Base-by-base conservation (phyloP, 441 rosid species). In the Corymbia citriodora region DNA sequence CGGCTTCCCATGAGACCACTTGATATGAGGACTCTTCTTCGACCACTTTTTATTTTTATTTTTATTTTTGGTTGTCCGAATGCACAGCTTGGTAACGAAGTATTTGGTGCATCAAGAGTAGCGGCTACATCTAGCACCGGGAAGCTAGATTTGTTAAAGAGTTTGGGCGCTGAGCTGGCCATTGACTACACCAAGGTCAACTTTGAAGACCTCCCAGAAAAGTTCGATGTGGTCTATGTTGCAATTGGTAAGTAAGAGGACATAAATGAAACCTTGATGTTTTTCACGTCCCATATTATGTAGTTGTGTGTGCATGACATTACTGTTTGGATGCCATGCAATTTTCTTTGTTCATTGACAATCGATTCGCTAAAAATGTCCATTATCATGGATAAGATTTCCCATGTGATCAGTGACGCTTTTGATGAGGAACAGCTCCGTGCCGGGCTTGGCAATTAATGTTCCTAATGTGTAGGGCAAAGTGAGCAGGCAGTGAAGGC, bases 401-500 rank as follows among this genome's bases (percentile, higher is more conserved):
- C 19, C 9, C 57, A 55, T 15, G 57, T 8, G 23, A 55, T 18
- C 8, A 55, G 57, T 55, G 18, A 55, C 9, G 18, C 18, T 55
- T 21, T 55, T 3, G 33, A 68, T 31, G 4, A 31, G 74, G 74
- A n/a, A 31, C 40, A 15, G 19, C n/a, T 2, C 33, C 10, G 40
- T 19, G 15, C 21, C 6, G 36, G 11, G 36, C 21, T 68, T 3
- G 31, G 4, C 74, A 68, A 31, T 31, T 68, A 31, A 31, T 31
- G 74, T 68, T 68, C 1, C 74, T 68, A 9, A 4, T 68, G 74
- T 10, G 55, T 36, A 79, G 90, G 90, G 65, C 88, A 90, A 33
- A 86, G 91, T 45, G 65, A 87, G 29, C 33, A 63, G 49, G 91
- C 91, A 17, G 55, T 86, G 88, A 89, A 90, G 68, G 91, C 91